phyloP scores from a whole-genome alignment of 306 rosid genomes.

The Crotalaria pallida region DNA sequence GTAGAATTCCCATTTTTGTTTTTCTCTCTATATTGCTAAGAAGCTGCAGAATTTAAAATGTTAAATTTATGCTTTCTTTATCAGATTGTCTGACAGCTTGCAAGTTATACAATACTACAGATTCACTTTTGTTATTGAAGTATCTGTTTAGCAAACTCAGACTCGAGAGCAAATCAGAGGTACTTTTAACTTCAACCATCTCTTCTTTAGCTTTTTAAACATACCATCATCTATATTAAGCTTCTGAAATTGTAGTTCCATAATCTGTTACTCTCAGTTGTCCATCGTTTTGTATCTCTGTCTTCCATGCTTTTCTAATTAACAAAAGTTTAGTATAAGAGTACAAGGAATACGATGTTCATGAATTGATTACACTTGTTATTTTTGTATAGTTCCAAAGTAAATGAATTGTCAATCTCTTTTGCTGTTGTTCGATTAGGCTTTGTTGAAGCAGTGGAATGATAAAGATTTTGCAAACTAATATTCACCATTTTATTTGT shows the following conservation, averaged over 20 bases:
- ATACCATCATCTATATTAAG: no score
- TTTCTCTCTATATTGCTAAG: background rate
- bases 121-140: no score
- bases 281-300: no score
- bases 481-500: background rate
- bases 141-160: no score
- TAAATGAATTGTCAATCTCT: background rate
- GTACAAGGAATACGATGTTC: background rate
- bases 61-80: conserved; percentile 23
- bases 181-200: no score
- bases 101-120: background rate
- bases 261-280: no score
- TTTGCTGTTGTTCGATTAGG: background rate
- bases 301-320: background rate
- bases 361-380: background rate
- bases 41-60: conserved; percentile 22
- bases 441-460: background rate
- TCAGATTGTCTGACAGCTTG: conserved; percentile 20
- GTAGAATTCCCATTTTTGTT: background rate
- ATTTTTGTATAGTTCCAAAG: background rate
- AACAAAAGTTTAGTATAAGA: background rate
- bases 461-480: background rate
- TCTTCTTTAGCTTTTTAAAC: no score
- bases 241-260: no score
- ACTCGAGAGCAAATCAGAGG: no score